These are phyloP conservation scores for Mycena galopus DNA, from an alignment of 768 basidiomycete species.

Conservation along the genomic window DNA sequence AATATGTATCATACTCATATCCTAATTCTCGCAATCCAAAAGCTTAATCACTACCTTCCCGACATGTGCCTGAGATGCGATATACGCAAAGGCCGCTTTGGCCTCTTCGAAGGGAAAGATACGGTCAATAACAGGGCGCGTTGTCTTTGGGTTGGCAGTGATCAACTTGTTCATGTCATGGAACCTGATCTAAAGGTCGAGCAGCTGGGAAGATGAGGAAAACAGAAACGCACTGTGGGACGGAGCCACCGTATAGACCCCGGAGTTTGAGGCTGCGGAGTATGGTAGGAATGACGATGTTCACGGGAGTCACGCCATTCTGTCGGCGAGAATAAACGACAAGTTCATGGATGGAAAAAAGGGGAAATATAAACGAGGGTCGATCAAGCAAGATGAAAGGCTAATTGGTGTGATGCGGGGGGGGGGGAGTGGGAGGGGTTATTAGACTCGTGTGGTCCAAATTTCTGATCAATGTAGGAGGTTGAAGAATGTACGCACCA, in stretches of 20 bases:
- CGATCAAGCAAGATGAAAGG: too few species aligned
- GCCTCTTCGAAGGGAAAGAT: constrained; percentile 63
- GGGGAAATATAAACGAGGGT: too few species aligned
- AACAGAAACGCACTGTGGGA: constrained; percentile 52
- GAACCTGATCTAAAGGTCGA: constrained; percentile 47
- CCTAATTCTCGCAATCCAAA: too few species aligned
- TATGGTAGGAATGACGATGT: constrained; percentile 45
- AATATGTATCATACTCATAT: too few species aligned
- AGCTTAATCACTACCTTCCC: constrained; percentile 65
- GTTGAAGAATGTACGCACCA: constrained; percentile 24
- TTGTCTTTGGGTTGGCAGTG: constrained; percentile 45
- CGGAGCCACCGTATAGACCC: constrained; percentile 60
- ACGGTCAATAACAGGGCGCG: constrained; percentile 63
- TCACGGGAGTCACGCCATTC: constrained; percentile 37
- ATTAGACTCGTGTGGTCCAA: neutral
- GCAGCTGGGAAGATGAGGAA: neutral
- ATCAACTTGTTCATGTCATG: constrained; percentile 61
- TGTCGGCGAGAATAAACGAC: neutral
- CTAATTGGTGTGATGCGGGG: too few species aligned
- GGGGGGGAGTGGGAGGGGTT: too few species aligned
- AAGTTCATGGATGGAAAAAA: too few species aligned
- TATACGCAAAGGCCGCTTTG: constrained; percentile 58
- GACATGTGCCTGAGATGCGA: constrained; percentile 61
- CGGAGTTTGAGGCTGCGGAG: constrained; percentile 51
- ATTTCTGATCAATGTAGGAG: too few species aligned